Conservation (phyloP, 1,284 basidiomycete species). For the Puccinia polysora region DNA sequence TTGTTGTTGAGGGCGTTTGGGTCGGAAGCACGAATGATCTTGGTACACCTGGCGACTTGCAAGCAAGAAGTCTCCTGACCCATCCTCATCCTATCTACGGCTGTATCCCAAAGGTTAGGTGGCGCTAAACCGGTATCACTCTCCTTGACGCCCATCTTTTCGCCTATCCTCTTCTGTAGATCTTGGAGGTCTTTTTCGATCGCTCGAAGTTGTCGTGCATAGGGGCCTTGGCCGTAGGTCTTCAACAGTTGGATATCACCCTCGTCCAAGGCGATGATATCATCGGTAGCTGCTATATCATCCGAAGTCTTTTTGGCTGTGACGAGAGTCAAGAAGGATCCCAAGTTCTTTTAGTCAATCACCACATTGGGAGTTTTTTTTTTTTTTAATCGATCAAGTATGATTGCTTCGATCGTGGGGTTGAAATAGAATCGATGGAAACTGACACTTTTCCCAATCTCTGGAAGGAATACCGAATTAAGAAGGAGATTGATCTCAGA, state of each 20-base stretch:
- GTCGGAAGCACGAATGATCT: slow-evolving; percentile 73
- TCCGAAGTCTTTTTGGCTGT: slow-evolving; percentile 43
- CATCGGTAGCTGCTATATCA: slow-evolving; percentile 40
- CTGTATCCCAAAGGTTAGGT: slow-evolving; percentile 92
- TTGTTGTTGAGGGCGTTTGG: slow-evolving; percentile 44
- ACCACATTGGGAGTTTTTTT: not conserved
- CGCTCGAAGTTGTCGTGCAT: slow-evolving; percentile 80
- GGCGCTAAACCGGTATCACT: slow-evolving; percentile 95
- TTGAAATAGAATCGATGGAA: not conserved
- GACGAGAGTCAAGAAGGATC: not conserved
- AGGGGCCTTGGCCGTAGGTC: slow-evolving; percentile 99
- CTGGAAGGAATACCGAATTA: no score
- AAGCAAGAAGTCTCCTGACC: slow-evolving; percentile 53
- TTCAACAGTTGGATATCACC: slow-evolving; percentile 99
- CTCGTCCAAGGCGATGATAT: slow-evolving; percentile 75
- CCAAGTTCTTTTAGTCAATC: not conserved
- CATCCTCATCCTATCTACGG: slow-evolving; percentile 64
- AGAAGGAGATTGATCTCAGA: no score
- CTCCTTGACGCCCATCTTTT: slow-evolving; percentile 74
- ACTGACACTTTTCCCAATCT: slow-evolving; percentile 40
- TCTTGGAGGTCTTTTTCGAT: slow-evolving; percentile 91
- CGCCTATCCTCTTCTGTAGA: slow-evolving; percentile 72
- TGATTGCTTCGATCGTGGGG: no score
- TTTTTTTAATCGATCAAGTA: not conserved
- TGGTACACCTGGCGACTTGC: slow-evolving; percentile 96